Conservation (phyloP, 2,329 filamentous ascomycete genomes). For the Aspergillus brasiliensis region DNA sequence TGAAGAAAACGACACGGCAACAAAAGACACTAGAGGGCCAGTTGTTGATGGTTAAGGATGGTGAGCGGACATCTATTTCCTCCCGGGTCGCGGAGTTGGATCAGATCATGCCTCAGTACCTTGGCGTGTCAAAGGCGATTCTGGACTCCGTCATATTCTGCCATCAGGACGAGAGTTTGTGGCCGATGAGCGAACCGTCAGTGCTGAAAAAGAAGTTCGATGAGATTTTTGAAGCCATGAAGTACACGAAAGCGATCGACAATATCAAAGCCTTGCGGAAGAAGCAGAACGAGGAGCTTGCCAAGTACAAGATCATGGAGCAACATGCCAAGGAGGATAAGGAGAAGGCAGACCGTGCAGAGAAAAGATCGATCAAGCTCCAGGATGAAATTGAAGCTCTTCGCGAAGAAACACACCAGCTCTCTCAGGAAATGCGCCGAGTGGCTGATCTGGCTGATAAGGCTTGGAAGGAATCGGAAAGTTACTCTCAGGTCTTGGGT, state of each 20-base stretch:
- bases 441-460: slow-evolving; percentile 58
- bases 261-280: slow-evolving; percentile 88
- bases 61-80: slow-evolving; percentile 77
- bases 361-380: slow-evolving; percentile 66
- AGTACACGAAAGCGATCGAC: slow-evolving; percentile 96
- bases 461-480: slow-evolving; percentile 72
- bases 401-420: slow-evolving; percentile 62
- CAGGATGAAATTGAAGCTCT: slow-evolving; percentile 63
- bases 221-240: slow-evolving; percentile 94
- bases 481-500: slow-evolving; percentile 73
- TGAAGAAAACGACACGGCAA: slow-evolving; percentile 75
- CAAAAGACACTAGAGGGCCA: slow-evolving; percentile 85
- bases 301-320: slow-evolving; percentile 72
- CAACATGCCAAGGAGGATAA: slow-evolving; percentile 80
- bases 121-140: slow-evolving; percentile 87
- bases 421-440: slow-evolving; percentile 50
- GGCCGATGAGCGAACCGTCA: slow-evolving; percentile 88
- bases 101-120: slow-evolving; percentile 76
- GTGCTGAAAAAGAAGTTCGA: slow-evolving; percentile 92
- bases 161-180: slow-evolving; percentile 95
- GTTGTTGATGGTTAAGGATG: slow-evolving; percentile 73
- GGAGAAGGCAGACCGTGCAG: slow-evolving; percentile 72
- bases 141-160: slow-evolving; percentile 97
- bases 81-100: slow-evolving; percentile 81
- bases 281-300: slow-evolving; percentile 74